Evolutionary conservation across 2,329 filamentous ascomycete genomes (phyloP), one percentile per base, ranked within the genome.

Genomic region (Whalleya microplaca): DNA sequence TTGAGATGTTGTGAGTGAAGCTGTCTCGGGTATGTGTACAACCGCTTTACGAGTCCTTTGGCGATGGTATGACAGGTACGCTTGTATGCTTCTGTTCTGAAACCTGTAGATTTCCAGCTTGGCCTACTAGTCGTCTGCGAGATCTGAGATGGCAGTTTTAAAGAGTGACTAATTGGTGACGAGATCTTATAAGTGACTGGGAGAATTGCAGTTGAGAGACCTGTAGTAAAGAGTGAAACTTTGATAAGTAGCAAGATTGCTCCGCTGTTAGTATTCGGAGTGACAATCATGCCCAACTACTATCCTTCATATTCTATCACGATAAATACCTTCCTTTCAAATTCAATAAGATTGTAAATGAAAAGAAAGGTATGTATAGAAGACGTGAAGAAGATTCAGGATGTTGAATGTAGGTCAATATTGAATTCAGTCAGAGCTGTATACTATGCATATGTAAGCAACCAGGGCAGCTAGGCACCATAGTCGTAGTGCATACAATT

Each of bases 201-300:
- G 8, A 16, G 32, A 37, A 37, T 37, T 37, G 14, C 3, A 16
- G 32, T 7, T 14, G 32, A 37, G 32, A 37, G 10, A 37, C 32
- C 32, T 12, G 32, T 37, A 37, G 32, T 37, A 12, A 37, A 37
- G 8, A 37, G 5, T 14, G 32, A 37, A 12, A 14, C 14, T 12
- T 12, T 12, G 14, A 12, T 37, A 37, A 37, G 51, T 43, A 21
- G 50, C 50, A 55, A 55, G 20, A 45, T 43, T 45, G 46, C 51
- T 50, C 48, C 47, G 47, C 51, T 53, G 48, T 19, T 43, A 49
- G 43, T 42, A 41, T 29, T 42, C 8, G 42, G 43, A 55, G 23
- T 54, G 55, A 64, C 18, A 49, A 51, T 59, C 53, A 57, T 62
- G 41, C 40, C 50, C 21, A 46, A 10, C 23, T 20, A 44, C 16